A percentile compares a stretch with the other conserved stretches of the same genome.
phyloP scores from a whole-genome alignment of 2,329 filamentous ascomycete genomes.

The Ophiostoma triangulosporum region DNA sequence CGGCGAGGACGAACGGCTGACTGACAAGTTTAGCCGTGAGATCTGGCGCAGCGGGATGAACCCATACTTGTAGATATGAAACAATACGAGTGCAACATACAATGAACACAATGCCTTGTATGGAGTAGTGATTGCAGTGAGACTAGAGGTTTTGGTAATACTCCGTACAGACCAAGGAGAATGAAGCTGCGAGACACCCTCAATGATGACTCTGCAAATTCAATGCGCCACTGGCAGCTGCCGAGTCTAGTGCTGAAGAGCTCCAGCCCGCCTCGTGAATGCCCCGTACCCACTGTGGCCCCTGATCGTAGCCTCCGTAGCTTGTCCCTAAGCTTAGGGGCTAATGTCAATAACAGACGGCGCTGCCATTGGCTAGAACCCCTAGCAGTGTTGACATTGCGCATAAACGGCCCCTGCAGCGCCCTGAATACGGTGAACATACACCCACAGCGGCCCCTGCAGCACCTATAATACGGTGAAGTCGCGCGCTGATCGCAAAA shows the following conservation, averaged over 20 bases:
- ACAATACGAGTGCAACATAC: not conserved
- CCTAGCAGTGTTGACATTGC: not conserved
- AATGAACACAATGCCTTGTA: not conserved
- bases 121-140: not conserved
- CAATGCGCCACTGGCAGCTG: not conserved
- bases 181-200: not conserved
- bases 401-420: not conserved
- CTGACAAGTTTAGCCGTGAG: conserved; percentile 72
- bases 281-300: not conserved
- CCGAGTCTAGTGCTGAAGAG: not conserved
- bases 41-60: conserved; percentile 39
- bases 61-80: not conserved
- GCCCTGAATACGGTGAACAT: too few relatives aligned
- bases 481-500: not conserved
- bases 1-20: conserved; percentile 65
- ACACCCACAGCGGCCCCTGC: not conserved
- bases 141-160: too few relatives aligned
- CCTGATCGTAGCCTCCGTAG: not conserved
- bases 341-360: not conserved
- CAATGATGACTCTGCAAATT: not conserved
- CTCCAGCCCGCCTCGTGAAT: not conserved
- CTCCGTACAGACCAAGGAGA: too few relatives aligned
- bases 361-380: not conserved
- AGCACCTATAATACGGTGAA: not conserved
- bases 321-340: not conserved